Evolutionary conservation across 495 filamentous ascomycete species (phyloP).

Genomic region (Talaromyces stipitatus): DNA sequence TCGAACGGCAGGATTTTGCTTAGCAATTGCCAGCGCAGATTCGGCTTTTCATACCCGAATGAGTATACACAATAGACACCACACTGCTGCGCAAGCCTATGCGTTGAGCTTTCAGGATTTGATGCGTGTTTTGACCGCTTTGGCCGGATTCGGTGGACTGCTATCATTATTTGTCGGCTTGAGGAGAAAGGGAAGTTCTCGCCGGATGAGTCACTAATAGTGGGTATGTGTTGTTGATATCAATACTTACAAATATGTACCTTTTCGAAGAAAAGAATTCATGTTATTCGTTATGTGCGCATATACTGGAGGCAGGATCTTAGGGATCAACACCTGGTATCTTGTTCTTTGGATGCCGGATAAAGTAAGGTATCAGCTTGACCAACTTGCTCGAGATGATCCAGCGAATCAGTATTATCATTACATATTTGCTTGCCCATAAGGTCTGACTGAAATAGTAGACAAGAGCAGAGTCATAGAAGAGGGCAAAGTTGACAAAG

Average conservation of each 20-base stretch:
- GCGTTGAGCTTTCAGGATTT: not conserved
- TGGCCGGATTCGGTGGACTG: slow-evolving; percentile 4
- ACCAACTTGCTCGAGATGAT: slow-evolving; percentile 48
- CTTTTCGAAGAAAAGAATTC: no score
- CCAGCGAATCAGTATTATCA: slow-evolving; percentile 18
- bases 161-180: not conserved
- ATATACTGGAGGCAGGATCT: no score
- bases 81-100: not conserved
- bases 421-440: not conserved
- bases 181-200: not conserved
- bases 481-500: slow-evolving; percentile 50
- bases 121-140: not conserved
- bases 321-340: no score
- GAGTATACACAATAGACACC: not conserved
- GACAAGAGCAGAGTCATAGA: slow-evolving; percentile 45
- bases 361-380: slow-evolving; percentile 53
- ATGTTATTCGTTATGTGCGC: no score
- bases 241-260: no score
- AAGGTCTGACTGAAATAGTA: slow-evolving; percentile 8
- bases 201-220: not conserved
- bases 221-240: not conserved
- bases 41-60: not conserved
- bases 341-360: slow-evolving; percentile 46
- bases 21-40: not conserved
- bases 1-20: not conserved